These are phyloP conservation scores for Fimicolochytrium jonesii DNA, from an alignment of 192 early-diverging fungal species.

Conservation along the genomic window DNA sequence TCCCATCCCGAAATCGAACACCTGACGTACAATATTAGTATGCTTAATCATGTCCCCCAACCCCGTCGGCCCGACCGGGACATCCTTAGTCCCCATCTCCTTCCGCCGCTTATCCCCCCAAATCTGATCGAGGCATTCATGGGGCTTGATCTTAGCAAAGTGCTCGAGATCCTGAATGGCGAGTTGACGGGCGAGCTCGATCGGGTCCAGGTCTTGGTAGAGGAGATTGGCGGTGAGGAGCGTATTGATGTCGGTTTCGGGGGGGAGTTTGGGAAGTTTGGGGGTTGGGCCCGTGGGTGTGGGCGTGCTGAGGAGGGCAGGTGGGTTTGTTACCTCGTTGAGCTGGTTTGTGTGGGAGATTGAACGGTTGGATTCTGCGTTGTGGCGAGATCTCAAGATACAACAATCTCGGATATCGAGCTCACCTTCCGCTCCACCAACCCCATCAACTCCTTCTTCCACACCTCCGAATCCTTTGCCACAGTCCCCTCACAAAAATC, in stretches of 20 bases:
- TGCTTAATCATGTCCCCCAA: constrained; percentile 45
- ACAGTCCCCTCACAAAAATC: constrained; percentile 45
- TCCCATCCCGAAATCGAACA: no score
- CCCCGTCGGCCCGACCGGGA: not conserved
- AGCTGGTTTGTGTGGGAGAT: no score
- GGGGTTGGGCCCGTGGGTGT: not conserved
- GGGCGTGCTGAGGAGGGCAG: not conserved
- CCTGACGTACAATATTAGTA: constrained; percentile 50
- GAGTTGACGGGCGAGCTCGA: constrained; percentile 52
- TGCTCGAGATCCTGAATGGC: constrained; percentile 46
- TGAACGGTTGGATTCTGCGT: not conserved
- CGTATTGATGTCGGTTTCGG: constrained; percentile 26
- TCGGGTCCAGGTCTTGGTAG: constrained; percentile 49
- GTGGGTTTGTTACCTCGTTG: not conserved
- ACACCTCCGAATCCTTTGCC: constrained; percentile 36
- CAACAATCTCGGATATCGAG: not conserved
- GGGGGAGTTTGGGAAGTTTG: constrained; percentile 1
- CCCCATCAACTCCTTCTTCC: constrained; percentile 31
- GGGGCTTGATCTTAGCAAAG: constrained; percentile 38
- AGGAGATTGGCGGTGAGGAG: constrained; percentile 17
- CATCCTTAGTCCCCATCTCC: constrained; percentile 17
- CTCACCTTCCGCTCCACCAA: constrained; percentile 27
- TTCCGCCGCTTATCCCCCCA: constrained; percentile 45
- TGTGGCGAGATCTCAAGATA: not conserved
- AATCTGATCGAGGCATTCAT: constrained; percentile 56